Conservation (phyloP, 352 stramenopile species). For the Halophytophthora polymorphica region DNA sequence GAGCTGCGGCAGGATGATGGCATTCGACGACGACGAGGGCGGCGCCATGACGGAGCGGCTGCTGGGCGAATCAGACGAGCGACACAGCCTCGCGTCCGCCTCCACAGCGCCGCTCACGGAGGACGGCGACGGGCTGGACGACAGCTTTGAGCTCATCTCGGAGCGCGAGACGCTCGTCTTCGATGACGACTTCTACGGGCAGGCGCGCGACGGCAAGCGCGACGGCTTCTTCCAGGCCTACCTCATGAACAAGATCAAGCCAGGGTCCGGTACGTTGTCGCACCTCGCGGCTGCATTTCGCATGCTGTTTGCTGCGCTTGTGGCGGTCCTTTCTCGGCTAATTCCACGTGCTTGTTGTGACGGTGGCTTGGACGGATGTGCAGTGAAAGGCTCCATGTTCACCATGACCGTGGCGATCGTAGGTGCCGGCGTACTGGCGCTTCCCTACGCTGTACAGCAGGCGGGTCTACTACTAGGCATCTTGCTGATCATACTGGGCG, state of each 20-base stretch:
- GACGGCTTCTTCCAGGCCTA: slow-evolving; percentile 68
- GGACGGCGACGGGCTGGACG: slow-evolving; percentile 5
- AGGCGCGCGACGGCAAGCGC: slow-evolving; percentile 27
- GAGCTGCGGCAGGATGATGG: slow-evolving; percentile 46
- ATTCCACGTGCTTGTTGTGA: neutral
- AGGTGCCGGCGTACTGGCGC: slow-evolving; percentile 72
- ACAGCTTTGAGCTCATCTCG: slow-evolving; percentile 71
- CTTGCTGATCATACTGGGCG: slow-evolving; percentile 59
- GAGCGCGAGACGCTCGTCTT: slow-evolving; percentile 80
- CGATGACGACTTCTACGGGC: slow-evolving; percentile 48
- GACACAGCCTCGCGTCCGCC: slow-evolving; percentile 5
- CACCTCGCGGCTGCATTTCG: neutral
- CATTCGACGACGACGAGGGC: slow-evolving; percentile 31
- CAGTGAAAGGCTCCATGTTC: slow-evolving; percentile 89
- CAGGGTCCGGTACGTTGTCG: slow-evolving; percentile 56
- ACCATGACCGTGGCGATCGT: slow-evolving; percentile 89
- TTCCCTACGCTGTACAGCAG: slow-evolving; percentile 81
- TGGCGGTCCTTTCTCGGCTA: neutral
- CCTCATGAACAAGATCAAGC: slow-evolving; percentile 80
- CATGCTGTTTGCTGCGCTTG: neutral
- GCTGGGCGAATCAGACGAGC: slow-evolving; percentile 9
- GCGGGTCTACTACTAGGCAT: slow-evolving; percentile 71
- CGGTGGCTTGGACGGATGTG: neutral
- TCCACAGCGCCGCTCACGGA: neutral
- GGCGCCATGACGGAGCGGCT: slow-evolving; percentile 27